phyloP scores from a whole-genome alignment of 768 basidiomycete species.

The Podaxis mareebaensis region DNA sequence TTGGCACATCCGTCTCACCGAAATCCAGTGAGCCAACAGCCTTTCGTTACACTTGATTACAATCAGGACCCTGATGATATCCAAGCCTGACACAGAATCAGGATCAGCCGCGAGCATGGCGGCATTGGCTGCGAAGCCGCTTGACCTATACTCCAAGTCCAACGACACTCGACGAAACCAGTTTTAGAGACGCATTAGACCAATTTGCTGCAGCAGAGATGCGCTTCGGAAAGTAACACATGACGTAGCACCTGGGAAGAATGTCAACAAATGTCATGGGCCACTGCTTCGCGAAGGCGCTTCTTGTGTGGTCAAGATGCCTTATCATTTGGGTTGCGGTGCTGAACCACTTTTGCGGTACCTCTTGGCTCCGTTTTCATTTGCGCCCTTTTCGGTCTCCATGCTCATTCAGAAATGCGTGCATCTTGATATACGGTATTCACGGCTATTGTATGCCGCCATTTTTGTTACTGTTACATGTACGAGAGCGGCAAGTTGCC shows the following conservation, averaged over 20 bases:
- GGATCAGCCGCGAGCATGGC: constrained; percentile 10
- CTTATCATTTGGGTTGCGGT: neutral
- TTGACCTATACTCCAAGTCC: constrained; percentile 17
- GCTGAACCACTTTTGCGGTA: neutral
- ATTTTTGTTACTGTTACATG: constrained; percentile 4
- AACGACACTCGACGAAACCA: constrained; percentile 46
- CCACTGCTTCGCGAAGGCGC: neutral
- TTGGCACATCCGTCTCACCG: constrained; percentile 82
- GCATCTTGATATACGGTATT: neutral
- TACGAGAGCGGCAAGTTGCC: neutral
- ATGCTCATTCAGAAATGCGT: neutral
- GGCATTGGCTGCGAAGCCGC: constrained; percentile 11
- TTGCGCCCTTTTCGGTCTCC: neutral
- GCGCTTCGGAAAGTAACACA: constrained; percentile 67
- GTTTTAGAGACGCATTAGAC: constrained; percentile 72
- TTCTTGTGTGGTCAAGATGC: neutral
- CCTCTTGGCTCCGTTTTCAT: neutral
- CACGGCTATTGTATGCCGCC: constrained; percentile 1
- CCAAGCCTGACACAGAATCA: constrained; percentile 30
- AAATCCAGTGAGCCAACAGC: constrained; percentile 63
- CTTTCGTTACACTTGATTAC: constrained; percentile 6
- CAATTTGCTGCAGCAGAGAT: constrained; percentile 75
- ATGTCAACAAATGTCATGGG: neutral
- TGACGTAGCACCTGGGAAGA: neutral
- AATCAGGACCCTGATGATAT: neutral